These are phyloP conservation scores for Leccinum pseudoinsigne DNA, from an alignment of 1,284 basidiomycete genomes.

Conservation along the genomic window DNA sequence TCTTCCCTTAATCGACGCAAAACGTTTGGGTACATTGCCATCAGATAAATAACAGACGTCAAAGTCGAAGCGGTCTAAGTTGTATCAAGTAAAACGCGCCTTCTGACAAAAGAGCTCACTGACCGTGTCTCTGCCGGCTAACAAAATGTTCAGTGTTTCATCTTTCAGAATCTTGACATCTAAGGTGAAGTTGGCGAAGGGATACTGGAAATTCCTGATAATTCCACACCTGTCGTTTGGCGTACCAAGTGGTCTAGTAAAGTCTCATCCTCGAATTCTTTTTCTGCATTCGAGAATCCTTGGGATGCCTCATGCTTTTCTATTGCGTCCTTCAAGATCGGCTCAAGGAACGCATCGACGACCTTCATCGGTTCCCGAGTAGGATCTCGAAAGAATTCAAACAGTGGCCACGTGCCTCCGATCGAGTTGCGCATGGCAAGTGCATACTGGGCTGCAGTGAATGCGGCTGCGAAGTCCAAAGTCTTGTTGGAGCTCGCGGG, in stretches of 20 bases:
- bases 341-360: slow-evolving; percentile 39
- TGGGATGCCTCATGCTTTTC: slow-evolving; percentile 30
- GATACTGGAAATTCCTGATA: slow-evolving; percentile 23
- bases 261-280: slow-evolving; percentile 40
- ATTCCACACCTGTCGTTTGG: slow-evolving; percentile 44
- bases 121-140: slow-evolving; percentile 48
- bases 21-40: slow-evolving; percentile 50
- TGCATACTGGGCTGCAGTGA: slow-evolving; percentile 33
- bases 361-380: slow-evolving; percentile 38
- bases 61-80: slow-evolving; percentile 51
- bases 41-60: slow-evolving; percentile 53
- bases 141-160: slow-evolving; percentile 42
- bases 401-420: slow-evolving; percentile 42
- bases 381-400: slow-evolving; percentile 38
- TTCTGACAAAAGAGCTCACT: slow-evolving; percentile 11
- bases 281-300: slow-evolving; percentile 12
- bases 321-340: slow-evolving; percentile 33
- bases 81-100: slow-evolving; percentile 15
- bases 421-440: slow-evolving; percentile 33
- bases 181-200: slow-evolving; percentile 27
- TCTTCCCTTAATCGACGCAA: slow-evolving; percentile 51
- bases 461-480: slow-evolving; percentile 37
- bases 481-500: slow-evolving; percentile 16
- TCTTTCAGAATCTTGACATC: slow-evolving; percentile 38
- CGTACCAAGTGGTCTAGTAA: slow-evolving; percentile 53